Conservation (phyloP, 2,329 filamentous ascomycete genomes). For the Teratosphaeria viscida region DNA sequence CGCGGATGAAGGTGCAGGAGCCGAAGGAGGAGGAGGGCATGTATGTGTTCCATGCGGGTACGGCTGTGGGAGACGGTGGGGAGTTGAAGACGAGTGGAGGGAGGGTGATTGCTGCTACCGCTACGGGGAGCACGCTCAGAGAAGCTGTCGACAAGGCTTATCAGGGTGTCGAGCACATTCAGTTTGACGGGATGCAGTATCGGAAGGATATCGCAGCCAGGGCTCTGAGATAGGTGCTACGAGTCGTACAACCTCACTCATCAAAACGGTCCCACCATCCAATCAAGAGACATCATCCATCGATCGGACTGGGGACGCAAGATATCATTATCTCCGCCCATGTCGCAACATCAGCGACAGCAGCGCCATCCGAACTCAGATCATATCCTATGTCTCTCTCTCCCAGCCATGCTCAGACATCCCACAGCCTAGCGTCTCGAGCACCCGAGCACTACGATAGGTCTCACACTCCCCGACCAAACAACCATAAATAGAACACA, state of each 20-base stretch:
- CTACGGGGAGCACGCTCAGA: conserved; percentile 63
- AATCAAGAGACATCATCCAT: too few species aligned
- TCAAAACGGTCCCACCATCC: not conserved
- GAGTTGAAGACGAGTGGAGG: conserved; percentile 71
- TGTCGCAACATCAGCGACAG: too few species aligned
- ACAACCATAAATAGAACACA: too few species aligned
- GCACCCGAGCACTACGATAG: too few species aligned
- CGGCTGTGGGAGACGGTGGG: conserved; percentile 49
- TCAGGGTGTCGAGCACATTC: conserved; percentile 64
- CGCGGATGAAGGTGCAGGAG: conserved; percentile 44
- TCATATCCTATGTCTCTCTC: too few species aligned
- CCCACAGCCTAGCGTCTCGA: too few species aligned
- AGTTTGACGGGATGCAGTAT: conserved; percentile 84
- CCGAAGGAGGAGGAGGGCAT: conserved; percentile 42
- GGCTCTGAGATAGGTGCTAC: conserved; percentile 26
- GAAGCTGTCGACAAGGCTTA: conserved; percentile 85
- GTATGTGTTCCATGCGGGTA: conserved; percentile 90
- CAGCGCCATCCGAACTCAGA: too few species aligned
- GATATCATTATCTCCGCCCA: too few species aligned
- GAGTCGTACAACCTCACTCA: not conserved
- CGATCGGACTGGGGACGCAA: too few species aligned
- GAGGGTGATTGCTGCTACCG: conserved; percentile 86
- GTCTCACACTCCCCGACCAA: too few species aligned
- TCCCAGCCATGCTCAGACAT: too few species aligned
- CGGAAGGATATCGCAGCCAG: conserved; percentile 73